Evolutionary conservation across 2,329 filamentous ascomycete genomes (phyloP).

Genomic region (Monilinia fructigena): DNA sequence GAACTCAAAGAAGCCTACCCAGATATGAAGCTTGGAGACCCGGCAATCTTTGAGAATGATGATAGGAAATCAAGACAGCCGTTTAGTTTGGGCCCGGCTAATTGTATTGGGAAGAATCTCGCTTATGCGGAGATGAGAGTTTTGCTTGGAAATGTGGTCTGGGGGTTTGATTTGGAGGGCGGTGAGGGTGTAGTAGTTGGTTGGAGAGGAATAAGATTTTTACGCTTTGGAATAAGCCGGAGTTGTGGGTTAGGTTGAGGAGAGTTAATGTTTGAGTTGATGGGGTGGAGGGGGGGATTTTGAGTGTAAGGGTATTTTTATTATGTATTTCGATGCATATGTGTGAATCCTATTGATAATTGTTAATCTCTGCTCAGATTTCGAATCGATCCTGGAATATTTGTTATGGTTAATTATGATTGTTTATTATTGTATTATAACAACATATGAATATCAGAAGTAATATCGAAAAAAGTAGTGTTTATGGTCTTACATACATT

Average conservation of each 20-base stretch:
- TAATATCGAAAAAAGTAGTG: no score
- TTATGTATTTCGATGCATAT: no score
- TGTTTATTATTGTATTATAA: no score
- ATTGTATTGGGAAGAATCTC: constrained; percentile 23
- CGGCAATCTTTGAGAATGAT: not conserved
- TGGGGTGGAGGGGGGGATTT: not conserved
- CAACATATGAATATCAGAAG: no score
- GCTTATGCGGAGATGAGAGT: constrained; percentile 23
- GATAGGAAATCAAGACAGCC: constrained; percentile 17
- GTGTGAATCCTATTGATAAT: no score
- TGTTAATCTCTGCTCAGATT: no score
- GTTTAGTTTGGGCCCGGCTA: constrained; percentile 11
- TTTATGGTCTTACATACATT: no score
- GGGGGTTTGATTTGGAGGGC: constrained; percentile 17
- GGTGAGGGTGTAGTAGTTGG: constrained; percentile 5
- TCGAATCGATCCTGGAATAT: no score
- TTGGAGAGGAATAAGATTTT: constrained; percentile 11
- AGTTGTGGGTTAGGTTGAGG: constrained; percentile 19
- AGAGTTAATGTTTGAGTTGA: constrained; percentile 13
- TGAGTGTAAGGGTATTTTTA: no score
- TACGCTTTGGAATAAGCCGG: constrained; percentile 7
- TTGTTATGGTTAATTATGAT: no score
- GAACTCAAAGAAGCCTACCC: not conserved
- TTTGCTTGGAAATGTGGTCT: constrained; percentile 16
- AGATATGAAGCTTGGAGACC: not conserved